Base-by-base conservation (phyloP, 352 stramenopile species). In the Pythium biforme region DNA sequence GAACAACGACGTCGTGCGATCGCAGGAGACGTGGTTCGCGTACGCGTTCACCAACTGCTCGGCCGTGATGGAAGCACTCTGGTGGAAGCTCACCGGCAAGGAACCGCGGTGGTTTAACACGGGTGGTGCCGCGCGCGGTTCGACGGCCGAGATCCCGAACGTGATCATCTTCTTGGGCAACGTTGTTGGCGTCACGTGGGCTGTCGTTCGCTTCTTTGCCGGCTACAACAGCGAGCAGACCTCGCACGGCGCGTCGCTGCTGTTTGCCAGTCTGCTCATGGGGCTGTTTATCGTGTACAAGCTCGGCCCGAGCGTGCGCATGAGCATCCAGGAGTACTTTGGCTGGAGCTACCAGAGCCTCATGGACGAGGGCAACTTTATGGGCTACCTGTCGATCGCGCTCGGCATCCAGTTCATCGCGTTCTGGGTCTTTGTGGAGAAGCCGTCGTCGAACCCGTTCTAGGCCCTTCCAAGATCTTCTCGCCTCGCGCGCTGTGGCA, bases 261-360 rank as follows among this genome's bases (percentile, higher is more conserved):
- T 92, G 22, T 86, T 87, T 33, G 85, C 82, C 15, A 89, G 78
- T 80, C 55, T 90, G 34, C 75, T 94, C 63, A 90, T 94, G 84
- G 84, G 84, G 41, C 67, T 92, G 3, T 92, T 92, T 62, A 86
- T 94, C 59, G 81, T 76, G 10, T 78, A 87, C 40, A 94, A 94
- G 74, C 69, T 94, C 14, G 82, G 79, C 19, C 85, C 85, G 1
- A 90, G 77, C 46, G 83, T 94, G 22, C 82, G 83, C 37, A 94
- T 94, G 85, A 91, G 81, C 64, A 90, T 94, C 70, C 83, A 92
- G 63, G 85, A 94, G 70, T 94, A 94, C 72, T 94, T 92, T 78
- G 85, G 85, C 68, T 94, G 85, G 85, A 91, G 81, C 70, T 92
- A 94, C 72, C 71, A 88, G 69, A 94, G 85, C 63, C 59, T 92